A percentile compares a stretch with the other conserved stretches of the same genome.
These are phyloP conservation scores for Chlorella ohadii DNA, from an alignment of 139 green algal genomes.

Conservation along the genomic window DNA sequence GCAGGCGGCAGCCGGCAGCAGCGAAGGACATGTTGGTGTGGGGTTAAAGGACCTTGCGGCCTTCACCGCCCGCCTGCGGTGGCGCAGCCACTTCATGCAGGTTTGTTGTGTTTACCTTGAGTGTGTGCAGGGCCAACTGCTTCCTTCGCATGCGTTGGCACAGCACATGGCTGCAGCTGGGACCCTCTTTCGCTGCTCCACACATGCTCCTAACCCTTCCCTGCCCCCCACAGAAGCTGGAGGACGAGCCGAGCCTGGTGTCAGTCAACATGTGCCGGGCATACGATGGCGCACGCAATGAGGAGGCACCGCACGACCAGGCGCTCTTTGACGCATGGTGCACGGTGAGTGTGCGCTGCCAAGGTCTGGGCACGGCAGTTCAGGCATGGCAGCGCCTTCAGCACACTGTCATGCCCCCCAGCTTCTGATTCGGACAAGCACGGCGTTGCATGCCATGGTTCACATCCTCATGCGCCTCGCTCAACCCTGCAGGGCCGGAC, in stretches of 20 bases:
- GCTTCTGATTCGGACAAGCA: no score
- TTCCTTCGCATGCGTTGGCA: no score
- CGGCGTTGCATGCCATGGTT: background rate
- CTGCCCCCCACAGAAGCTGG: background rate
- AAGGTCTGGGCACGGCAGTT: no score
- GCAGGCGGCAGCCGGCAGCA: background rate
- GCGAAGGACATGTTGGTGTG: background rate
- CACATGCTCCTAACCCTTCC: no score
- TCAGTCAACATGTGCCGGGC: background rate
- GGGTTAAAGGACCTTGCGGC: conserved; percentile 7
- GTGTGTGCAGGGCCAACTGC: background rate
- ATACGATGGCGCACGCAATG: background rate
- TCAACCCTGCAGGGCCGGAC: background rate
- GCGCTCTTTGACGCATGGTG: background rate
- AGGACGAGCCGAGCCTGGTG: conserved; percentile 7
- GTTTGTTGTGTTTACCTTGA: background rate
- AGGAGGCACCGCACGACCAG: background rate
- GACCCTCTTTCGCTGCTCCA: background rate
- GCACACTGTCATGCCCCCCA: background rate
- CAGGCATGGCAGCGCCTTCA: background rate
- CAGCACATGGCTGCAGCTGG: no score
- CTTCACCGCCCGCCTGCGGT: conserved; percentile 14
- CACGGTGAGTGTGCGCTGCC: background rate
- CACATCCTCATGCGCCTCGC: background rate
- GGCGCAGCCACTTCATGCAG: conserved; percentile 21